Evolutionary conservation across 1,139 yeast species (phyloP).

Genomic region (Saccharomyces hybrid): DNA sequence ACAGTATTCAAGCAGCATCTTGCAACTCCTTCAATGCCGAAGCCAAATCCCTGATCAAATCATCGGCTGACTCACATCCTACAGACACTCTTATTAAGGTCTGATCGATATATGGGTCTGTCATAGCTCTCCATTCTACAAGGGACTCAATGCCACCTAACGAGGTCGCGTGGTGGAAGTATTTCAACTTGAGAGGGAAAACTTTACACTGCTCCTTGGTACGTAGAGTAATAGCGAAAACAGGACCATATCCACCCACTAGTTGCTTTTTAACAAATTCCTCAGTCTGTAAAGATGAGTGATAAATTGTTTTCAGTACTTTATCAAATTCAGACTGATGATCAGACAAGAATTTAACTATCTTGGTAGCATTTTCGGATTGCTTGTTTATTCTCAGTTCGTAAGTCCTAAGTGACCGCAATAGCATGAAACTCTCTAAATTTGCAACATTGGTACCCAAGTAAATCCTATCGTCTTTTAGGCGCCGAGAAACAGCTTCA

Average conservation of each 20-base stretch:
- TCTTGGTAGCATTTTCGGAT: slow-evolving; percentile 51
- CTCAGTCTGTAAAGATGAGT: slow-evolving; percentile 69
- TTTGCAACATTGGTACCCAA: slow-evolving; percentile 76
- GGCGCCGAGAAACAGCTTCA: slow-evolving; percentile 36
- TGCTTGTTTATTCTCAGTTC: slow-evolving; percentile 65
- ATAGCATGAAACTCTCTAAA: slow-evolving; percentile 63
- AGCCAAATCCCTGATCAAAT: slow-evolving; percentile 59
- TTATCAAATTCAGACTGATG: slow-evolving; percentile 40
- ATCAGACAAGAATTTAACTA: slow-evolving; percentile 52
- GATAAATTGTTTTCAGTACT: slow-evolving; percentile 47
- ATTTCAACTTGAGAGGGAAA: slow-evolving; percentile 60
- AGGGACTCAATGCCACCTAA: slow-evolving; percentile 90
- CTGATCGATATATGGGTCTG: slow-evolving; percentile 51
- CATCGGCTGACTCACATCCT: slow-evolving; percentile 70
- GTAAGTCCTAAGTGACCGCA: slow-evolving; percentile 74
- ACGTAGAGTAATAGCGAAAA: slow-evolving; percentile 56
- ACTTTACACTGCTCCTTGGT: slow-evolving; percentile 49
- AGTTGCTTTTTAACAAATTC: slow-evolving; percentile 57
- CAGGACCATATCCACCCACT: slow-evolving; percentile 62
- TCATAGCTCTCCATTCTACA: slow-evolving; percentile 82
- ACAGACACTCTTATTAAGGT: slow-evolving; percentile 63
- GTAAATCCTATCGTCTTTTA: slow-evolving; percentile 54
- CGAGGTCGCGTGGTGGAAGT: slow-evolving; percentile 85
- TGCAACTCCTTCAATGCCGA: slow-evolving; percentile 35
- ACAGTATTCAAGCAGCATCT: slow-evolving; percentile 3